Conservation (phyloP, 2,329 filamentous ascomycete species). For the Botrytis byssoidea region DNA sequence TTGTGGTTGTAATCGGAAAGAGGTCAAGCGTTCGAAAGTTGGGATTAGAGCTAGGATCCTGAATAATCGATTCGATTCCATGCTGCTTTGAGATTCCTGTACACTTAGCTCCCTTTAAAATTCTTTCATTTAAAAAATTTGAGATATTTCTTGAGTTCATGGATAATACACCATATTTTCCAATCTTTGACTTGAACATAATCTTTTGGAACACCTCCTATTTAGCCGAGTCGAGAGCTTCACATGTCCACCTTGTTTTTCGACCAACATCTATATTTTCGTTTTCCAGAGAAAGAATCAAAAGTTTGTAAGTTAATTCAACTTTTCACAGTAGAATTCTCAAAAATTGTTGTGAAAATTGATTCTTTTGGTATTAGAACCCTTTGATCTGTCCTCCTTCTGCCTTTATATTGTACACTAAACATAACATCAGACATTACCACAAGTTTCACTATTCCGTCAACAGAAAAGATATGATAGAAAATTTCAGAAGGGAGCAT, state of each 20-base stretch:
- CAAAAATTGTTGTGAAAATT: neutral
- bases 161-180: neutral
- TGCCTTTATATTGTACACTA: neutral
- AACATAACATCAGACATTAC: neutral
- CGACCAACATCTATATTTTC: neutral
- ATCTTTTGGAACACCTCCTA: neutral
- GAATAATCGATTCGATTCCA: neutral
- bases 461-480: neutral
- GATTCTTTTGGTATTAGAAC: too few species aligned
- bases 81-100: neutral
- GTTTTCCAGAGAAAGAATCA: neutral
- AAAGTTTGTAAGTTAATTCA: fast-evolving
- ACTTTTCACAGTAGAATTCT: too few species aligned
- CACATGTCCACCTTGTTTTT: neutral
- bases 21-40: neutral
- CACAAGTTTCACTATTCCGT: neutral
- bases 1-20: neutral
- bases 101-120: neutral
- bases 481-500: neutral
- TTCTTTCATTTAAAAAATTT: too few species aligned
- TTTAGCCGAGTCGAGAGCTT: neutral
- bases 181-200: neutral
- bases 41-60: neutral
- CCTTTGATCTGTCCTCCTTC: neutral
- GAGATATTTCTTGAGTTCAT: fast-evolving